Conservation (phyloP, 495 filamentous ascomycete genomes). For the Penicillium chermesinum region DNA sequence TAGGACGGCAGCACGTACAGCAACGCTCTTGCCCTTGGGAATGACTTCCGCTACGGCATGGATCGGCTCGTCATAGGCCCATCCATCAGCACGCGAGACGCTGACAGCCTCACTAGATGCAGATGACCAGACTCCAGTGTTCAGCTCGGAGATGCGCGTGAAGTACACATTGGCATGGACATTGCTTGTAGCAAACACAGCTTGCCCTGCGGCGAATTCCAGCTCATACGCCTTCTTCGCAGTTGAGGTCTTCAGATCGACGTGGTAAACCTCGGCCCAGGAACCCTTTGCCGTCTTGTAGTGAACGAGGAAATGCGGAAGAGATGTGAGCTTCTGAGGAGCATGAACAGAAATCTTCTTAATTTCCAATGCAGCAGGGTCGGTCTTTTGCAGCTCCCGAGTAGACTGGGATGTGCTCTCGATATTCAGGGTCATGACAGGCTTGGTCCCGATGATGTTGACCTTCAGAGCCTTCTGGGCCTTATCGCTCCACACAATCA, state of each 20-base stretch:
- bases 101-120: slow-evolving; percentile 68
- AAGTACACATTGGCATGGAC: slow-evolving; percentile 82
- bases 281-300: slow-evolving; percentile 65
- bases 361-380: slow-evolving; percentile 34
- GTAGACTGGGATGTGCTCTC: too few species aligned
- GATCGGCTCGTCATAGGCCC: slow-evolving; percentile 37
- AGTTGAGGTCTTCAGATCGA: slow-evolving; percentile 60
- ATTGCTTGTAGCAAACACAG: slow-evolving; percentile 74
- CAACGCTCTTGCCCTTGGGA: slow-evolving; percentile 56
- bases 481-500: slow-evolving; percentile 79
- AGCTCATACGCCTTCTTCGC: slow-evolving; percentile 72
- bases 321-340: slow-evolving; percentile 60
- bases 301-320: slow-evolving; percentile 80
- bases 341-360: slow-evolving; percentile 67
- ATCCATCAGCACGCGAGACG: slow-evolving; percentile 57
- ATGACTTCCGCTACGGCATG: slow-evolving; percentile 83
- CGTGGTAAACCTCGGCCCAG: slow-evolving; percentile 81
- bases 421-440: slow-evolving; percentile 44
- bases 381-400: too few species aligned
- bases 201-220: slow-evolving; percentile 60
- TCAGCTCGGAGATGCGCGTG: slow-evolving; percentile 66
- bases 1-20: slow-evolving; percentile 69
- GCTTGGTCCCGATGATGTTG: slow-evolving; percentile 75
- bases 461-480: slow-evolving; percentile 62
- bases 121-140: slow-evolving; percentile 70